Percentiles rank a stretch among this genome's conserved stretches.
Evolutionary conservation across 192 early-diverging fungal species (phyloP).

Genomic region (Coemansia asiatica): DNA sequence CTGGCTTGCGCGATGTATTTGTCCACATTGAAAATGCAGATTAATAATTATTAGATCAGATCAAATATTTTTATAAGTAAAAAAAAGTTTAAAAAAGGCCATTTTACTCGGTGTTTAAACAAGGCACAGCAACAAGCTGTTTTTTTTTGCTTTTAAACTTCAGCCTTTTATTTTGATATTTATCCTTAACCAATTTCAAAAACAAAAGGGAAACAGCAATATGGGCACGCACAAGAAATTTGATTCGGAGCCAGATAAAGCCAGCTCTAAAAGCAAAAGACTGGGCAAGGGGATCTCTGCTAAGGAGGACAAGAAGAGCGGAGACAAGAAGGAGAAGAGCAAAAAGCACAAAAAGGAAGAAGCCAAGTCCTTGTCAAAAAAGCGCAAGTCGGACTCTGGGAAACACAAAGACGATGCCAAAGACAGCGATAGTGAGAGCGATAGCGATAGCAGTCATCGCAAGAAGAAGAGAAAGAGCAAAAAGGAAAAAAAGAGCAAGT

Average conservation of each 20-base stretch:
- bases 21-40: conserved; percentile 24
- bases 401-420: conserved; percentile 7
- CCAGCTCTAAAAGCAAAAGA: conserved; percentile 8
- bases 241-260: conserved; percentile 7
- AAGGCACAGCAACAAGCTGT: too few species aligned
- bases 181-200: conserved; percentile 1
- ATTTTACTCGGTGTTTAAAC: too few species aligned
- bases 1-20: conserved; percentile 46
- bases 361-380: background rate
- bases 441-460: background rate
- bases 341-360: conserved; percentile 15
- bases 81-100: too few species aligned
- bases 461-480: conserved; percentile 6
- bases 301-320: conserved; percentile 16
- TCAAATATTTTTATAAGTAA: conserved; percentile 11
- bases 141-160: background rate
- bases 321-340: conserved; percentile 5
- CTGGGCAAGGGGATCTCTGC: conserved; percentile 11
- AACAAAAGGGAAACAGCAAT: too few species aligned
- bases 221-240: conserved; percentile 3
- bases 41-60: background rate
- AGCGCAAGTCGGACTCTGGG: conserved; percentile 2
- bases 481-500: conserved; percentile 6
- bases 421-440: background rate
- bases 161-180: background rate